A percentile compares a stretch with the other conserved stretches of the same genome.
These are phyloP conservation scores for Saprolegnia parasitica DNA, from an alignment of 352 stramenopile genomes.

Conservation along the genomic window DNA sequence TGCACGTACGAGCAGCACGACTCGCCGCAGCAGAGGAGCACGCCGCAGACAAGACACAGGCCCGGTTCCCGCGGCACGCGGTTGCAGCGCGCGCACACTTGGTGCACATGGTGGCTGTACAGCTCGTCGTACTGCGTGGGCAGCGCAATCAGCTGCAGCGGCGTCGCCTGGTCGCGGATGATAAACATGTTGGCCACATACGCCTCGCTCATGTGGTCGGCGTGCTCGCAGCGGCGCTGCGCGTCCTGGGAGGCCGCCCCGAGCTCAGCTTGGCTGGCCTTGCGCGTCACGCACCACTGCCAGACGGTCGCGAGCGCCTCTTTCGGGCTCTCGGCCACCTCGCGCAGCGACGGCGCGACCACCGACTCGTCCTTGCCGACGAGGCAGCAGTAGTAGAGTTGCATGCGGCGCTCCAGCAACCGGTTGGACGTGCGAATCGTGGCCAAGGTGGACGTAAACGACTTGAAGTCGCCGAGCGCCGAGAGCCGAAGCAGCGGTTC, in stretches of 20 bases:
- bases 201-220: constrained; percentile 74
- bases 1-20: constrained; percentile 78
- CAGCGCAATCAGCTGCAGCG: constrained; percentile 68
- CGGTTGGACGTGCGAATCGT: constrained; percentile 48
- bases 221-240: constrained; percentile 68
- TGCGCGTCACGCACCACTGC: constrained; percentile 81
- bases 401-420: constrained; percentile 76
- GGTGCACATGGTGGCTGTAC: constrained; percentile 66
- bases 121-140: constrained; percentile 82
- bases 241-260: constrained; percentile 63
- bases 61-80: constrained; percentile 64
- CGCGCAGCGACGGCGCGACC: constrained; percentile 44
- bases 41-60: constrained; percentile 78
- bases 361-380: constrained; percentile 33
- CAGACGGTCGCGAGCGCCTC: constrained; percentile 70
- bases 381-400: constrained; percentile 77
- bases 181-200: constrained; percentile 89
- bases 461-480: constrained; percentile 34
- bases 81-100: constrained; percentile 64
- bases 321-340: constrained; percentile 53
- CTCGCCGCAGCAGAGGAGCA: constrained; percentile 79
- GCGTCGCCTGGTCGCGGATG: constrained; percentile 52
- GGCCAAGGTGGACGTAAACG: constrained; percentile 42
- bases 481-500: constrained; percentile 61
- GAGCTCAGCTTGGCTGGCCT: constrained; percentile 70